phyloP scores from a whole-genome alignment of 208 protist species.

The Tritrichomonas musculus region DNA sequence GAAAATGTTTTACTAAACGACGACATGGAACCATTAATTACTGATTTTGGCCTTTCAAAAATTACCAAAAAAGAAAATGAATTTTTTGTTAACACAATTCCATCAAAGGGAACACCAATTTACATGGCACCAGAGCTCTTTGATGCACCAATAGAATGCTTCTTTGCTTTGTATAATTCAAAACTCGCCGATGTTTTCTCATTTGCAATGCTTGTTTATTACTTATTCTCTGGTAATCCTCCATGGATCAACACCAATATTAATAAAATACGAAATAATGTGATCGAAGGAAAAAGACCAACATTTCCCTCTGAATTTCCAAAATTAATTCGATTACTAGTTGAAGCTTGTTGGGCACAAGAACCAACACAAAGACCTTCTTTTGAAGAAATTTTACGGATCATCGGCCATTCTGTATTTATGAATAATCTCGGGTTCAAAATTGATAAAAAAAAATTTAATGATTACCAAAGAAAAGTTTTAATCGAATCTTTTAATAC shows the following conservation, averaged over 20 bases:
- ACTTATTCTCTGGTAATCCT: slow-evolving; percentile 48
- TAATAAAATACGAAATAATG: not conserved
- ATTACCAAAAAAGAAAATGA: no score
- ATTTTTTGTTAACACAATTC: not conserved
- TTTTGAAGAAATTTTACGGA: no score
- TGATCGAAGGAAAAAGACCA: not conserved
- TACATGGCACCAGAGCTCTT: slow-evolving; percentile 31
- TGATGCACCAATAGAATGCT: not conserved
- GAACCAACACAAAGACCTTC: not conserved
- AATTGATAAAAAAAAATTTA: no score
- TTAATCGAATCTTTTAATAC: no score
- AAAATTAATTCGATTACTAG: not conserved
- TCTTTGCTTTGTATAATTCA: no score
- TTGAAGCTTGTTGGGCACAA: not conserved
- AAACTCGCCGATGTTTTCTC: slow-evolving; percentile 50
- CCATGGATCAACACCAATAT: slow-evolving; percentile 24
- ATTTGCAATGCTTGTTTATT: slow-evolving; percentile 52
- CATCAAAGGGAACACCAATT: not conserved
- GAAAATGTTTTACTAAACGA: no score
- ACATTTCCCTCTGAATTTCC: not conserved
- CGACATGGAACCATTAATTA: no score
- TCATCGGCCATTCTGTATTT: no score
- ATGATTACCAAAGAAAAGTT: no score
- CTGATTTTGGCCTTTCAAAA: no score
- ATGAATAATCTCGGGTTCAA: no score